Conservation (phyloP, 176 grass and related monocot species). For the Cenchrus purpureus region DNA sequence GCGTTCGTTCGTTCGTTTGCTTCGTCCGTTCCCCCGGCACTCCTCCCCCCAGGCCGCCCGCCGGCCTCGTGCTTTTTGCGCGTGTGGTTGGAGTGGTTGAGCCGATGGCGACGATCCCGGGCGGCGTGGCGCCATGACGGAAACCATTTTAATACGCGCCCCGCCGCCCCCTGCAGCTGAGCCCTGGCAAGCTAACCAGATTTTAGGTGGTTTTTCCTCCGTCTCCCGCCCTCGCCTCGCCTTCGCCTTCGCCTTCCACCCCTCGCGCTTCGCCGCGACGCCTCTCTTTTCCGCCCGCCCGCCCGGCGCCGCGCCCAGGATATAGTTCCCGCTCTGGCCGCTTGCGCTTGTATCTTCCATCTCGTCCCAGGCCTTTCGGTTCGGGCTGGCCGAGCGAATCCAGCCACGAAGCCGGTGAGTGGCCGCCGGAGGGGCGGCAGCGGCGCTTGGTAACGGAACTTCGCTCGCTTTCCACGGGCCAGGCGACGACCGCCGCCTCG, state of each 20-base stretch:
- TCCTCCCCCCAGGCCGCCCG: neutral
- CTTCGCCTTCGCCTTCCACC: too few relatives aligned
- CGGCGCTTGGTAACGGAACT: conserved; percentile 25
- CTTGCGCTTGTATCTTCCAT: conserved; percentile 56
- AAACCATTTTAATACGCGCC: conserved; percentile 44
- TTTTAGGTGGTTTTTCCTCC: conserved; percentile 71
- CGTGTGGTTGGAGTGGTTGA: conserved; percentile 82
- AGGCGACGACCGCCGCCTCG: conserved; percentile 34
- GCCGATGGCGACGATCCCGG: conserved; percentile 59
- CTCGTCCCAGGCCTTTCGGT: conserved; percentile 26
- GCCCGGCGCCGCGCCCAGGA: neutral
- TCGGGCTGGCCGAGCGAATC: conserved; percentile 39
- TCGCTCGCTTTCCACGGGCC: conserved; percentile 38
- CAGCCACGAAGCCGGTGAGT: conserved; percentile 12
- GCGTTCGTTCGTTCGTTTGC: neutral
- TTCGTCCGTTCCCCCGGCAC: neutral
- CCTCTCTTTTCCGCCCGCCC: neutral
- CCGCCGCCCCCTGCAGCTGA: conserved; percentile 31
- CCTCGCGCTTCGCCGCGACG: conserved; percentile 13
- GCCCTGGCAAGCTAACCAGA: conserved; percentile 78
- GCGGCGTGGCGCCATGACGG: conserved; percentile 34
- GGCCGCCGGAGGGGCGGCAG: neutral
- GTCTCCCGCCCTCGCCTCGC: neutral
- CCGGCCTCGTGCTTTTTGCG: conserved; percentile 34
- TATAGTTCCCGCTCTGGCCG: conserved; percentile 49